phyloP scores from a whole-genome alignment of 2,329 filamentous ascomycete genomes.

The Meredithiella fracta region DNA sequence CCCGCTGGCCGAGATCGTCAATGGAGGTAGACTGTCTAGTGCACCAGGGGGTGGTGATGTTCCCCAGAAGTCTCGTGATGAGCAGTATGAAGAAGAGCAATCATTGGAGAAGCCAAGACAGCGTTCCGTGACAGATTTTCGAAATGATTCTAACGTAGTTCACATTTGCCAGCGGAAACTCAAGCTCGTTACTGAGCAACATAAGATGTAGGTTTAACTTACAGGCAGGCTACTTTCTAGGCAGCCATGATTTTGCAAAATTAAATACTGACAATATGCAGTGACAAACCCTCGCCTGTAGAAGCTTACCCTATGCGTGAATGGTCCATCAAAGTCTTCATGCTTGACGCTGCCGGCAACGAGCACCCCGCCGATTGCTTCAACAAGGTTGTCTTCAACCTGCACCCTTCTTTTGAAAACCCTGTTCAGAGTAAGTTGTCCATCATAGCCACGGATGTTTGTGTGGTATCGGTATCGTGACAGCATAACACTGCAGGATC shows the following conservation, averaged over 20 bases:
- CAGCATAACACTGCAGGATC: background rate
- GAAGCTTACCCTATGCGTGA: constrained; percentile 83
- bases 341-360: constrained; percentile 74
- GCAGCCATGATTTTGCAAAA: background rate
- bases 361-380: constrained; percentile 72
- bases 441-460: background rate
- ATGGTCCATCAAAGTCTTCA: constrained; percentile 76
- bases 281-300: constrained; percentile 62
- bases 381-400: constrained; percentile 79
- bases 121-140: background rate
- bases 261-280: constrained; percentile 25
- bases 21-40: too few relatives aligned
- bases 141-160: background rate
- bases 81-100: too few relatives aligned
- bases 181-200: constrained; percentile 86
- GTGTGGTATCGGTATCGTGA: background rate
- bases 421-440: constrained; percentile 61
- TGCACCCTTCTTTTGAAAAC: constrained; percentile 87
- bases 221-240: background rate
- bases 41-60: too few relatives aligned
- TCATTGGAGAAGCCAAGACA: too few relatives aligned
- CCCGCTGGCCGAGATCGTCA: background rate
- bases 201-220: constrained; percentile 55
- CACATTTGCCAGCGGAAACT: constrained; percentile 58
- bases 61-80: too few relatives aligned